These are phyloP conservation scores for Talaromyces pinophilus DNA, from an alignment of 2,329 filamentous ascomycete genomes.

Conservation along the genomic window DNA sequence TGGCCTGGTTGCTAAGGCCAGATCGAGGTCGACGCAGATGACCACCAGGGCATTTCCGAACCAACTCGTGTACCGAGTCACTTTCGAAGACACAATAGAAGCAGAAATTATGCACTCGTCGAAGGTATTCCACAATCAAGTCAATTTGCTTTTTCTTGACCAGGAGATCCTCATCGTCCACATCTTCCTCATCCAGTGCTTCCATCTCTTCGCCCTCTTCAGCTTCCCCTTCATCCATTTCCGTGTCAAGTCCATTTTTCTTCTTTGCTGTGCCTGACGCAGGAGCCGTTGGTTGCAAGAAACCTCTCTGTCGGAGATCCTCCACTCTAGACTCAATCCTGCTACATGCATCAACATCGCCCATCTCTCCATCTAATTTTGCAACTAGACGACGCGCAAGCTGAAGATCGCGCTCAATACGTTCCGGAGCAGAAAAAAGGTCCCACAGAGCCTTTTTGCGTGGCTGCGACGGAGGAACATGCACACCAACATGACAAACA, in stretches of 20 bases:
- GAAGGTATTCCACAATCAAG: slow-evolving; percentile 91
- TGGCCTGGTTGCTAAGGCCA: slow-evolving; percentile 78
- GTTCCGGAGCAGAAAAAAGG: slow-evolving; percentile 89
- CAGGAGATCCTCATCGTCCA: slow-evolving; percentile 85
- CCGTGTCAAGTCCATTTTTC: slow-evolving; percentile 46
- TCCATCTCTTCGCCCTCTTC: slow-evolving; percentile 82
- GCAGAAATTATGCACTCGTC: slow-evolving; percentile 97
- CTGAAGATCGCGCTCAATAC: slow-evolving; percentile 84
- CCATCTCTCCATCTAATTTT: slow-evolving; percentile 83
- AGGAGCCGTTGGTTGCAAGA: slow-evolving; percentile 65
- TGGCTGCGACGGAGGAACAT: slow-evolving; percentile 81
- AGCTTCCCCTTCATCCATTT: slow-evolving; percentile 49
- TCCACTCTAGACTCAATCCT: slow-evolving; percentile 88
- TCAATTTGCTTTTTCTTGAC: slow-evolving; percentile 97
- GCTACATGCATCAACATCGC: slow-evolving; percentile 72
- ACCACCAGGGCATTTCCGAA: slow-evolving; percentile 94
- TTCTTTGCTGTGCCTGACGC: slow-evolving; percentile 50
- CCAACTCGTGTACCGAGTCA: slow-evolving; percentile 93
- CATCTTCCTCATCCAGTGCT: slow-evolving; percentile 66
- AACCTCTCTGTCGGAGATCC: slow-evolving; percentile 72
- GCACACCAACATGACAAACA: slow-evolving; percentile 93
- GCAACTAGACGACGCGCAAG: slow-evolving; percentile 78
- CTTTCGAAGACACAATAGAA: slow-evolving; percentile 99
- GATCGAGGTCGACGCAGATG: slow-evolving; percentile 88
- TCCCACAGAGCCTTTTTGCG: slow-evolving; percentile 97